Conservation (phyloP, 495 filamentous ascomycete genomes). For the Hypomontagnella monticulosa region DNA sequence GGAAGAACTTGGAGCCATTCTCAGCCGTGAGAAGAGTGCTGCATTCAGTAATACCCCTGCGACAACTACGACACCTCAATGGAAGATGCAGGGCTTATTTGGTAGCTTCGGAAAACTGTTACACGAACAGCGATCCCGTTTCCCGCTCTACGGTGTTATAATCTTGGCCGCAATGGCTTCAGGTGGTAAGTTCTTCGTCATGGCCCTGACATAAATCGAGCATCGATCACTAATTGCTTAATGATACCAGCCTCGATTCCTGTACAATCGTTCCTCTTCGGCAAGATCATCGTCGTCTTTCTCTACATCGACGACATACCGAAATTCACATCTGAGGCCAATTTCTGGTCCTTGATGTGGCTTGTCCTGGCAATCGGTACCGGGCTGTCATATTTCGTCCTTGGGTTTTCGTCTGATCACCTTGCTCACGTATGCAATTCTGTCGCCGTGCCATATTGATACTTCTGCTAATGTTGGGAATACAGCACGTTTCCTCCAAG, state of each 20-base stretch:
- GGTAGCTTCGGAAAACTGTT: slow-evolving; percentile 60
- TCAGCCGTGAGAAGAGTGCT: slow-evolving; percentile 59
- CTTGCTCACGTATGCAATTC: slow-evolving; percentile 47
- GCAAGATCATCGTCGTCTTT: slow-evolving; percentile 55
- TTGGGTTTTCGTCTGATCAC: slow-evolving; percentile 45
- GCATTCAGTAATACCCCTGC: slow-evolving; percentile 47
- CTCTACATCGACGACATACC: slow-evolving; percentile 31
- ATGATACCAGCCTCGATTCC: slow-evolving; percentile 46
- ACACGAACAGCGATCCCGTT: slow-evolving; percentile 53
- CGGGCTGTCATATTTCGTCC: slow-evolving; percentile 53
- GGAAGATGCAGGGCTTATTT: slow-evolving; percentile 51
- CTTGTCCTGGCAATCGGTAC: slow-evolving; percentile 52
- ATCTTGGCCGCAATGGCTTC: slow-evolving; percentile 52
- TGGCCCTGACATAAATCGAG: background rate
- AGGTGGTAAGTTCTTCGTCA: slow-evolving; percentile 35
- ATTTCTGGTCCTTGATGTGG: slow-evolving; percentile 63
- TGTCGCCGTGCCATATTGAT: background rate
- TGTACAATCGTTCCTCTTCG: slow-evolving; percentile 57
- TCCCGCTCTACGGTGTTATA: slow-evolving; percentile 50
- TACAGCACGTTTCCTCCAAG: slow-evolving; percentile 52
- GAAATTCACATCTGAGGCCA: slow-evolving; percentile 44
- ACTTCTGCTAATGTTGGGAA: slow-evolving; percentile 36
- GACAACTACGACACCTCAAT: slow-evolving; percentile 35
- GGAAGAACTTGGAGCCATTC: slow-evolving; percentile 52
- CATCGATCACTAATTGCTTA: slow-evolving; percentile 4